Evolutionary conservation across 192 early-diverging fungal genomes (phyloP), one percentile per base, ranked within the genome.

Genomic region (Coemansia sp.): DNA sequence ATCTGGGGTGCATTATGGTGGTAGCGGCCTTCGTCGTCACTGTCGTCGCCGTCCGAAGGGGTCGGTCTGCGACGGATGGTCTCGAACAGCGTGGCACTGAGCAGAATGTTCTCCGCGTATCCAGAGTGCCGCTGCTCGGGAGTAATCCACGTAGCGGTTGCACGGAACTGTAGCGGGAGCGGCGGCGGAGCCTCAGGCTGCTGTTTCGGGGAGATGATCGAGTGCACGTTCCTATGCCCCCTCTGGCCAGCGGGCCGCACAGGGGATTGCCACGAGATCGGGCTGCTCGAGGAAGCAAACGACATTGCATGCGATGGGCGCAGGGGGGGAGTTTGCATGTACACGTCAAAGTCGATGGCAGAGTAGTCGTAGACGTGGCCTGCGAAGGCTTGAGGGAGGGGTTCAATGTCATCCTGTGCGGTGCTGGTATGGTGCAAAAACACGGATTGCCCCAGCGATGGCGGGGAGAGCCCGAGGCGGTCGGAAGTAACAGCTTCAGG

Each of bases 51-150:
- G 30, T 71, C 65, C 9, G 58, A 67, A 0, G 64, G 58, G 5
- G 63, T 61, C 36, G 79, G 39, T 10, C 56, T 49, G 51, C 73
- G 67, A 35, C 79, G 79, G 44, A 82, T 82, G 44, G 79, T 82
- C 24, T 82, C 79, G 21, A 82, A 82, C 23, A 82, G 71, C 30
- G 79, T 75, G 14, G 79, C 79, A 24, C 61, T 82, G 39, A 82
- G 66, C 59, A 82, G 34, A 60, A 82, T 53, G 53, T 82, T 71
- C 51, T 82, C 79, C 4, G 74, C 62, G 46, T 73, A 82, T n/a
- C 79, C 79, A 1, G 75, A 82, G 66, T 73, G 64, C 26, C 71
- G 79, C 68, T 82, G 79, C 62, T 69, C 68, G 5, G 79, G 79
- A 9, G 79, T 74, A 34, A 77, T 77, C 79, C 79, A 82, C 1